A percentile compares a stretch with the other conserved stretches of the same genome.
These are phyloP conservation scores for Cyclaneusma minus DNA, from an alignment of 2,329 filamentous ascomycete genomes.

Conservation along the genomic window DNA sequence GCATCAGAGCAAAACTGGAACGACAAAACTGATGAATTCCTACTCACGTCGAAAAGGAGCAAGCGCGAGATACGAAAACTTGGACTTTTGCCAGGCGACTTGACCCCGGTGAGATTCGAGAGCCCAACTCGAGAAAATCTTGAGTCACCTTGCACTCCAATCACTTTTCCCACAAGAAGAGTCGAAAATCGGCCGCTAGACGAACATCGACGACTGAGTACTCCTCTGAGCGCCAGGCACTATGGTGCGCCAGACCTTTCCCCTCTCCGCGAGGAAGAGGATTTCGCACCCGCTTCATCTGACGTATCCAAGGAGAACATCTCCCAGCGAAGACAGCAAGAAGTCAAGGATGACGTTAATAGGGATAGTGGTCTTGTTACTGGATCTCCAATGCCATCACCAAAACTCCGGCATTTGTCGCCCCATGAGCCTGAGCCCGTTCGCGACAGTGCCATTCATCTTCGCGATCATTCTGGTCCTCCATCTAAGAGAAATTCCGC, in stretches of 20 bases:
- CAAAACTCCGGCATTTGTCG: constrained; percentile 7
- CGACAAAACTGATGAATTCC: constrained; percentile 5
- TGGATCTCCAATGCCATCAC: constrained; percentile 27
- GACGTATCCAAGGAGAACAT: constrained; percentile 2
- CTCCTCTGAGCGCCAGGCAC: too few relatives aligned
- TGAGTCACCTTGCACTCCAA: too few relatives aligned
- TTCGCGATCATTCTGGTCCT: constrained; percentile 30
- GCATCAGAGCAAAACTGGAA: constrained; percentile 3
- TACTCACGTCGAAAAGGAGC: constrained; percentile 5
- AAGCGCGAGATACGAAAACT: not conserved
- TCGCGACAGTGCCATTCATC: constrained; percentile 39
- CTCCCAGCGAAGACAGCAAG: constrained; percentile 2
- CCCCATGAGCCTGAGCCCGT: constrained; percentile 12
- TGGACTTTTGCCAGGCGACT: too few relatives aligned
- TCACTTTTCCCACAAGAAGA: not conserved
- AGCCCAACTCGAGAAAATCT: too few relatives aligned
- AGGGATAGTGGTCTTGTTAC: constrained; percentile 34
- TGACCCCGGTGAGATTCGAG: too few relatives aligned
- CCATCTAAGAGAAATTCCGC: constrained; percentile 13
- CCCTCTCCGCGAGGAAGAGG: not conserved
- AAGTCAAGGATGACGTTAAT: constrained; percentile 20
- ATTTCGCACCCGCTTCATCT: constrained; percentile 2
- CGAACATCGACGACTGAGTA: too few relatives aligned
- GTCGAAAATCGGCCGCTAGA: not conserved
- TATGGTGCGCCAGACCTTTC: too few relatives aligned